phyloP scores from a whole-genome alignment of 2,329 filamentous ascomycete species.

The Trichoderma hamatum region DNA sequence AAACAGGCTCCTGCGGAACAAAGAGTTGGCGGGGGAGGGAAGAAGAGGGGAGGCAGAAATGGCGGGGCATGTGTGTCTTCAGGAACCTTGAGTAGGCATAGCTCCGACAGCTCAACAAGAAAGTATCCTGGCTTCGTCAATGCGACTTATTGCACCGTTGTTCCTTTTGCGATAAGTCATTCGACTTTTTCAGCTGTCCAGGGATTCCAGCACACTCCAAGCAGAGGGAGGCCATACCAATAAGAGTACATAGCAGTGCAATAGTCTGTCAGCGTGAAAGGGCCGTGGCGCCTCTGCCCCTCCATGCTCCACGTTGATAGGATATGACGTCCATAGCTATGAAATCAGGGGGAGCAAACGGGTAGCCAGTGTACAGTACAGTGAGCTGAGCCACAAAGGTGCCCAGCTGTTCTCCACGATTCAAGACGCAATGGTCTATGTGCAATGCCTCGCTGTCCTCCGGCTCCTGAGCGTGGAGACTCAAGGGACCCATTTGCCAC shows the following conservation, averaged over 20 bases:
- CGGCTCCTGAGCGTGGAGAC: conserved; percentile 14
- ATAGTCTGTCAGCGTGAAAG: neutral
- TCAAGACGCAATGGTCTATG: neutral
- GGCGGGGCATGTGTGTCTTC: neutral
- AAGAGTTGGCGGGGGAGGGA: neutral
- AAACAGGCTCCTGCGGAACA: neutral
- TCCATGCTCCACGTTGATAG: conserved; percentile 18
- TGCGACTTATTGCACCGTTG: neutral
- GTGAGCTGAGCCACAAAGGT: conserved; percentile 18
- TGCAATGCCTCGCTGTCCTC: neutral
- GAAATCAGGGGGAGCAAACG: neutral
- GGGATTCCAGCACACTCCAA: neutral
- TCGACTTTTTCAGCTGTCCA: conserved; percentile 13
- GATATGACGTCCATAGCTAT: conserved; percentile 14
- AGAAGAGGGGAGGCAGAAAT: conserved; percentile 1
- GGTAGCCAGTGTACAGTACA: neutral
- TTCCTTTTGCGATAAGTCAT: conserved; percentile 11
- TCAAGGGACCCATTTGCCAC: conserved; percentile 17
- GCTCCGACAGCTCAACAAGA: conserved; percentile 15
- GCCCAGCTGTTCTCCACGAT: conserved; percentile 22
- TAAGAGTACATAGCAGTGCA: neutral
- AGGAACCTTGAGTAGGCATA: conserved; percentile 16
- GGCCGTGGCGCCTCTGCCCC: conserved; percentile 9
- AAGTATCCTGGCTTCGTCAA: conserved; percentile 3
- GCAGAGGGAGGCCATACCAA: neutral